Evolutionary conservation across 164 flowering plant species (phyloP), one percentile per base, ranked within the genome.

Genomic region (Cinnamomum chago): DNA sequence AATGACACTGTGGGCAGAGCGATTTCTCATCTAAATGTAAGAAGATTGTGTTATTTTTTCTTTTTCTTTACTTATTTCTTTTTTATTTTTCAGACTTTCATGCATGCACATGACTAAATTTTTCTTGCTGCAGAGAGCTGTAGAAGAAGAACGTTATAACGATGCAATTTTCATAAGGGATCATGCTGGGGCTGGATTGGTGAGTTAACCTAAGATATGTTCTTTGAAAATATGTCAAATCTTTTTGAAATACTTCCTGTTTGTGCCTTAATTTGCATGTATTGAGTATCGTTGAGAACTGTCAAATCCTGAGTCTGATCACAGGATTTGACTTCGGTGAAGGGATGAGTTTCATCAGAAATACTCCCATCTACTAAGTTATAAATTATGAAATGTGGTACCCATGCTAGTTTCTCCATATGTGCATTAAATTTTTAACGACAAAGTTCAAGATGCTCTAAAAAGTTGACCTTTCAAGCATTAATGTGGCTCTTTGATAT

Each of bases 151-250:
- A 83, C 82, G 88, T 30, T 96, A 90, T 67, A 65, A 75, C 50
- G 97, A 94, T 76, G 99, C 99, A 33, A 88, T 89, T 69, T 84
- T 81, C 72, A 62, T 91, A 17, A 83, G 98, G 71, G 98, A 96
- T 76, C 73, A 83, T 81, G 99, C 97, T 69, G 87, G 93, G 74
- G 94, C 94, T 79, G 99, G 99, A 74, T 80, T 96, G 90, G 99
- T 96, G 78, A 87, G 97, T 83, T 77, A 7, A 64, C 24, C 50
- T 50, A 66, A 68, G 67, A 55, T 40, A 72, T 20, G 24, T 68
- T 40, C 58, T 68, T 47, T 40, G 55, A 13, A 68, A 40, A 68
- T 18, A 9, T 68, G 51, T 4, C 47, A 68, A 47, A 40, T 7
- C 47, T 7, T 40, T 40, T 40, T 40, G 47, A 40, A 40, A 9